Percentiles rank a stretch among this genome's conserved stretches.
Evolutionary conservation across 2,329 filamentous ascomycete species (phyloP).

Genomic region (Fonsecaea pedrosoi): DNA sequence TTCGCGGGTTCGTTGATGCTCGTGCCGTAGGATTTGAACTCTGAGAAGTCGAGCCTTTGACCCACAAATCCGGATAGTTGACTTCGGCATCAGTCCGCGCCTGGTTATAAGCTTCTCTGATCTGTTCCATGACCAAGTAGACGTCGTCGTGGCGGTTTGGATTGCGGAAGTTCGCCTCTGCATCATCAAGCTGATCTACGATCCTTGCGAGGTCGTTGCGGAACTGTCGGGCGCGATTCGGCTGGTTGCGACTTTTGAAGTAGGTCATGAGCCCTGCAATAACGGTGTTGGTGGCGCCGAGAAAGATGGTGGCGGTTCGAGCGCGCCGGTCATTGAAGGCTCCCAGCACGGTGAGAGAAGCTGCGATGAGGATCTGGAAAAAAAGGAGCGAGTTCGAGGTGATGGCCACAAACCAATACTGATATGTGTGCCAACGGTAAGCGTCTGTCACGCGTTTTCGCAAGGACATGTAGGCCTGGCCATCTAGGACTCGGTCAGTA

Average conservation of each 20-base stretch:
- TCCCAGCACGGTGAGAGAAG: constrained; percentile 27
- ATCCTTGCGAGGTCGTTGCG: constrained; percentile 26
- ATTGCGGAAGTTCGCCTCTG: constrained; percentile 27
- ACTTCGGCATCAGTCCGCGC: constrained; percentile 26
- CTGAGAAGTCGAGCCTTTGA: constrained; percentile 11
- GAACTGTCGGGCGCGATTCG: constrained; percentile 31
- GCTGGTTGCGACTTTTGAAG: constrained; percentile 34
- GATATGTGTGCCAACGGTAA: constrained; percentile 24
- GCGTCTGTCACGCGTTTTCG: constrained; percentile 22
- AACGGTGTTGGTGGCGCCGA: constrained; percentile 31
- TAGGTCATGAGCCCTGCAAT: constrained; percentile 31
- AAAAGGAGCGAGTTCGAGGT: constrained; percentile 28
- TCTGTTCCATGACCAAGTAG: constrained; percentile 14
- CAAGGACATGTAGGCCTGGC: constrained; percentile 14
- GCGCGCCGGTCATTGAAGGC: constrained; percentile 25
- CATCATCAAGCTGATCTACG: constrained; percentile 28
- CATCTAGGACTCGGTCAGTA: constrained; percentile 19
- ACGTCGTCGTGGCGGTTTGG: constrained; percentile 12
- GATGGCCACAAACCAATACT: constrained; percentile 31
- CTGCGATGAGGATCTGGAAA: constrained; percentile 27
- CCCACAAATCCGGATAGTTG: constrained; percentile 33
- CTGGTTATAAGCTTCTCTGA: constrained; percentile 23
- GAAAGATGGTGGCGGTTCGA: constrained; percentile 27
- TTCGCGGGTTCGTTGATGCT: constrained; percentile 1
- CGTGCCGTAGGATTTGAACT: constrained; percentile 8